These are phyloP conservation scores for Cutaneotrichosporon cavernicola DNA, from an alignment of 1,284 basidiomycete species.

Conservation along the genomic window DNA sequence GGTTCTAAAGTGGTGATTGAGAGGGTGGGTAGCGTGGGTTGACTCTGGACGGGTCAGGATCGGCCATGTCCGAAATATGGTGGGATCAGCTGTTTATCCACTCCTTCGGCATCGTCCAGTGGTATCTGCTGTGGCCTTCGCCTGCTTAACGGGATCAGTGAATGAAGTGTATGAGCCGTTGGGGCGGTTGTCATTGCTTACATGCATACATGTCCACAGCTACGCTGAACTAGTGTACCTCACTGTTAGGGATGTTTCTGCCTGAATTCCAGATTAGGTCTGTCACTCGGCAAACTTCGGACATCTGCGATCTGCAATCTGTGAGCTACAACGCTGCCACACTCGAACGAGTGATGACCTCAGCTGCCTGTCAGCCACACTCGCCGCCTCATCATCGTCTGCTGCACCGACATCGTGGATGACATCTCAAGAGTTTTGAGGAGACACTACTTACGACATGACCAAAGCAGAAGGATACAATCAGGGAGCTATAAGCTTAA, in stretches of 20 bases:
- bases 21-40: background rate
- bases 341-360: too few species aligned
- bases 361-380: too few species aligned
- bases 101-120: background rate
- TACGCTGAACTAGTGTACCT: background rate
- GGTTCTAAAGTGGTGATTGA: background rate
- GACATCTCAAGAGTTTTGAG: too few species aligned
- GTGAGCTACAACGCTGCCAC: too few species aligned
- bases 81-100: background rate
- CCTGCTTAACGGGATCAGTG: background rate
- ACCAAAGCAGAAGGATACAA: too few species aligned
- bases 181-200: background rate
- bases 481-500: too few species aligned
- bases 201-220: background rate
- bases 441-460: too few species aligned
- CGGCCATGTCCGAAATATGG: background rate
- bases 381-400: too few species aligned
- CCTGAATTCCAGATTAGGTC: background rate
- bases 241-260: background rate
- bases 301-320: background rate
- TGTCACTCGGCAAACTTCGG: background rate
- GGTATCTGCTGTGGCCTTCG: background rate
- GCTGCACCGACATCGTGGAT: too few species aligned
- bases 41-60: background rate
- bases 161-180: background rate